phyloP scores from a whole-genome alignment of 768 basidiomycete genomes.

The Kwoniella heveanensis region DNA sequence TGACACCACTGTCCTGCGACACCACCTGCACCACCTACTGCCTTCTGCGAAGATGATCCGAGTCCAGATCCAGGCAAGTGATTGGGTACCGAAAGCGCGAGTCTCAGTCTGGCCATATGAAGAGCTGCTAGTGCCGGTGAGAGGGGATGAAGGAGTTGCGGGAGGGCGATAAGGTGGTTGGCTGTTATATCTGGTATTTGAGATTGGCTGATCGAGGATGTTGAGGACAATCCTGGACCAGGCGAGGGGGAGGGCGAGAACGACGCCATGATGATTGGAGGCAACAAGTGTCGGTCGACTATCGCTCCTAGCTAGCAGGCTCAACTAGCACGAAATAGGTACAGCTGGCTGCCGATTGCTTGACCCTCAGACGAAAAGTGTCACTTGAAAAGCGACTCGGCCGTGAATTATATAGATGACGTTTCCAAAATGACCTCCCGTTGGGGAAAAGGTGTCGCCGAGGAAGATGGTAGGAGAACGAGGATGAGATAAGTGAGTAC shows the following conservation, averaged over 20 bases:
- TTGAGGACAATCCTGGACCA: not conserved
- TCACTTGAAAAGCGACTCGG: no score
- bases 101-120: slow-evolving; percentile 39
- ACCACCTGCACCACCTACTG: not conserved
- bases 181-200: slow-evolving; percentile 14
- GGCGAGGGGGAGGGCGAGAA: slow-evolving; percentile 4
- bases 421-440: no score
- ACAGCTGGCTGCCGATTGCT: no score
- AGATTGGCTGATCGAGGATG: not conserved
- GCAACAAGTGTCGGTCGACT: no score
- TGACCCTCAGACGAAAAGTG: no score
- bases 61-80: not conserved
- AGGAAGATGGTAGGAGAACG: no score
- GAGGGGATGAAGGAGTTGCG: slow-evolving; percentile 33
- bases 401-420: no score
- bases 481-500: no score
- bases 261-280: not conserved
- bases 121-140: slow-evolving; percentile 41
- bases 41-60: not conserved
- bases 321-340: no score
- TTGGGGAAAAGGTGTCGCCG: no score
- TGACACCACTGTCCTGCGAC: no score
- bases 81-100: slow-evolving; percentile 24
- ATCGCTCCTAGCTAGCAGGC: no score
- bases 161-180: slow-evolving; percentile 33